Base-by-base conservation (phyloP, 2,329 filamentous ascomycete species). In the Sphaerulina vaccinii region DNA sequence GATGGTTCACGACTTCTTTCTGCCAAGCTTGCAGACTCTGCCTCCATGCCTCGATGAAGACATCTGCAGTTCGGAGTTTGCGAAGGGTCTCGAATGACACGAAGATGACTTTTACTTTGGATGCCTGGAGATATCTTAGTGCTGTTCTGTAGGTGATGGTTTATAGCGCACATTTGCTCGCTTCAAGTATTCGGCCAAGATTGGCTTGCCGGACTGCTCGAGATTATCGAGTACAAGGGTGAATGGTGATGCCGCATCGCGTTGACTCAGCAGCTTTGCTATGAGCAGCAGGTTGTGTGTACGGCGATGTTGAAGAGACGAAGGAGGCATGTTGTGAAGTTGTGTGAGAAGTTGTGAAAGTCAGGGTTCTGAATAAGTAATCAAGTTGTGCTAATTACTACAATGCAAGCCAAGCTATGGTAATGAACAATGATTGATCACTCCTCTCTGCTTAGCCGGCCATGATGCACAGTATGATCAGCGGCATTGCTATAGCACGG, bases 261-360 rank as follows among this genome's bases (percentile, higher is more conserved):
- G 81, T 50, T 89, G 76, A 65, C 85, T 88, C 57, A 96, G 77
- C 1, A 96, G 76, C 66, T 90, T 91, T 57, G 90, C 88, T 49
- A 96, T 84, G 2, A 95, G 77, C 2, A 95, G 81, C 18, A 95
- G 74, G 68, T 90, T 91, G 71, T 96, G 90, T 16, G 89, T 91
- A 58, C 89, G 82, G 23, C 87, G 80, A 65, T 95, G 88, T 40
- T 80, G 74, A 38, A 80, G 72, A n/a, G 75, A 73, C 16, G 75
- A 72, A 3, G 81, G 76, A 22, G 82, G 73, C 83, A 85, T 86
- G 39, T 38, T 40, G 16, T n/a, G 21, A 16, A 16, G 24, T 36
- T 51, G 45, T 33, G 23, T 27, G 32, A 44, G 32, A n/a, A n/a
- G n/a, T n/a, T n/a, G n/a, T n/a, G n/a, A n/a, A n/a, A n/a, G n/a